Evolutionary conservation across 495 filamentous ascomycete species (phyloP), one percentile per base, ranked within the genome.

Genomic region (Xylaria cubensis): DNA sequence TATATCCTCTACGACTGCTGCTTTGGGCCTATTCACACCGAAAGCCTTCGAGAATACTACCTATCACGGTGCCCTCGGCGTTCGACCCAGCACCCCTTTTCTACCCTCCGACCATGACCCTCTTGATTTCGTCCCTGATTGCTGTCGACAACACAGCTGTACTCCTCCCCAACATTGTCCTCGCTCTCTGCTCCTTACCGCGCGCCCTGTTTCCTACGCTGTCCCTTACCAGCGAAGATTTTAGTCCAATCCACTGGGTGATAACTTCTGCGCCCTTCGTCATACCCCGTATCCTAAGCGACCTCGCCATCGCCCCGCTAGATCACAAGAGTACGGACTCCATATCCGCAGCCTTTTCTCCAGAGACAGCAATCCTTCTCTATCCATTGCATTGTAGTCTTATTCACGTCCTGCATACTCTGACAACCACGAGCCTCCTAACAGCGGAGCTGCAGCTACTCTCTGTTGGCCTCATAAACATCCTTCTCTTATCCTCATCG

Each of bases 11-110:
- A 67, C 78, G 87, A 56, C 74, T 85, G 7, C 68, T 80, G 3
- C 9, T 77, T 46, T 86, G 85, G 84, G 76, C 82, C 0, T 84
- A 86, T 65, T 70, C 74, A 13, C 74, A 78, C 42, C 74, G 81
- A 21, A 80, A 71, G 3, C 81, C 83, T 2, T 79, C 78, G 21
- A 77, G 68, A 58, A 81, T 53, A 39, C 67, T 86, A 29, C 81
- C 84, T 4, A 64, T 88, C 80, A 84, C 58, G 17, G 83, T 97
- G 21, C 93, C 94, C 1, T 77, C 90, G 15, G 84, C 87, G 34
- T 97, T 98, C 79, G 96, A 99, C 76, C 96, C 94, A 2, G 96
- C 96, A 19, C 93, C 96, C 7, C 82, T 98, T 10, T 84, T 99
- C 24, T 99, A 98, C 76, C 97, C 96, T 2, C 84, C 90, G 1